Conservation (phyloP, 2,329 filamentous ascomycete genomes). For the Gliomastix tumulicola region DNA sequence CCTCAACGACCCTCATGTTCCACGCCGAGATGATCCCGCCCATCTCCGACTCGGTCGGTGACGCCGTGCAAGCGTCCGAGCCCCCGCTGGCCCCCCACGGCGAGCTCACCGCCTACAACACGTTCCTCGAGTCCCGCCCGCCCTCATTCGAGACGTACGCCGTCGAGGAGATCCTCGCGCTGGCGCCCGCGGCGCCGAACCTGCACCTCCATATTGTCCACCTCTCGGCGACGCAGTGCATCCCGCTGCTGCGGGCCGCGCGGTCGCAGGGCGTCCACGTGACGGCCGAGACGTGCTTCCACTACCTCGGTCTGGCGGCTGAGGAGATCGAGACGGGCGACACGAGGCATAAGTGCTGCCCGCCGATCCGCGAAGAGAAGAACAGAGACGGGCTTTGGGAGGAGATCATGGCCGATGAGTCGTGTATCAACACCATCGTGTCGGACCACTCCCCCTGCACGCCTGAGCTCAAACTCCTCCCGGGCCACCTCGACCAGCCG, state of each 20-base stretch:
- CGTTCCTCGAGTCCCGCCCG: slow-evolving; percentile 86
- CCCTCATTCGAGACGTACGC: slow-evolving; percentile 88
- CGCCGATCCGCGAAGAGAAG: slow-evolving; percentile 72
- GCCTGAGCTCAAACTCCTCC: slow-evolving; percentile 84
- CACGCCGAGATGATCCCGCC: slow-evolving; percentile 98
- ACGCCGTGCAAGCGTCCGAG: slow-evolving; percentile 63
- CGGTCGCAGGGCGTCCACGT: slow-evolving; percentile 71
- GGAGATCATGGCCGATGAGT: slow-evolving; percentile 64
- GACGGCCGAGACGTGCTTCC: slow-evolving; percentile 92
- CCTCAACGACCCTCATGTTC: slow-evolving; percentile 93
- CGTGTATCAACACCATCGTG: slow-evolving; percentile 85
- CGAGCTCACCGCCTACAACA: slow-evolving; percentile 71
- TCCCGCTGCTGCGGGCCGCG: slow-evolving; percentile 71
- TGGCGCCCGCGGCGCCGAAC: slow-evolving; percentile 72
- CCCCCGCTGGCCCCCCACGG: slow-evolving; percentile 66
- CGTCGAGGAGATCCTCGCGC: slow-evolving; percentile 75
- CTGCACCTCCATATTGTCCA: slow-evolving; percentile 92
- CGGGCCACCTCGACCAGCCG: slow-evolving; percentile 48
- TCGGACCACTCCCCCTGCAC: slow-evolving; percentile 97
- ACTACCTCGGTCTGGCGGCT: slow-evolving; percentile 80
- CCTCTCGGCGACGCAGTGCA: slow-evolving; percentile 80
- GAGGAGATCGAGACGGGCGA: slow-evolving; percentile 80
- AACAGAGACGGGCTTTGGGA: slow-evolving; percentile 87
- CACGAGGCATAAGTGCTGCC: slow-evolving; percentile 91
- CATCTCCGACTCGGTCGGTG: slow-evolving; percentile 70